Conservation (phyloP, 225 moss, liverwort and hornwort species). For the Antitrichia curtipendula region DNA sequence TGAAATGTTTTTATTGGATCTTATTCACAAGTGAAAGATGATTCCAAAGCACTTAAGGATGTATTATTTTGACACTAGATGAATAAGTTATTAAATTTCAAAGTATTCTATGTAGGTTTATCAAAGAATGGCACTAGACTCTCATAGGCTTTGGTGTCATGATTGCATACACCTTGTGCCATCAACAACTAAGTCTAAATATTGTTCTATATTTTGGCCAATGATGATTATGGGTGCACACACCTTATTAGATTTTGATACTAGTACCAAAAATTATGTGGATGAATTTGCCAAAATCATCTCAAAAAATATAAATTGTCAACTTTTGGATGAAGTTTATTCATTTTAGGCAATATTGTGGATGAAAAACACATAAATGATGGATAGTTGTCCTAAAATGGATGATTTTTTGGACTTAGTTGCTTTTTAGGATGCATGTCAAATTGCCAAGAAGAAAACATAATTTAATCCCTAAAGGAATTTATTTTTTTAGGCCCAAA, state of each 20-base stretch:
- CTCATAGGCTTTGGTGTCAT: rapidly evolving
- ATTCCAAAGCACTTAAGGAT: not conserved
- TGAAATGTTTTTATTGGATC: no score
- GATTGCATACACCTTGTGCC: not conserved
- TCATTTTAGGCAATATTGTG: not conserved
- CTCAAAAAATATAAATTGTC: rapidly evolving
- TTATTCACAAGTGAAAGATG: not conserved
- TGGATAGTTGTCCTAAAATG: not conserved
- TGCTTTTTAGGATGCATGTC: not conserved
- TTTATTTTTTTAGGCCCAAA: no score
- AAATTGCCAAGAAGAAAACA: not conserved
- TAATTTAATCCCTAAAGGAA: no score
- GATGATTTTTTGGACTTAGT: not conserved
- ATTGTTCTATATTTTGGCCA: not conserved
- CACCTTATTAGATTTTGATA: not conserved
- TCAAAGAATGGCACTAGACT: not conserved
- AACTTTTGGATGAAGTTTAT: not conserved
- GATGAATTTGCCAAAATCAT: not conserved
- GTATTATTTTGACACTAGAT: not conserved
- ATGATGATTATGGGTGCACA: not conserved
- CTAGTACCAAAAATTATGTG: rapidly evolving
- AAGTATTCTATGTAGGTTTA: not conserved
- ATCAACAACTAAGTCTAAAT: not conserved
- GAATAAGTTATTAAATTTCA: not conserved
- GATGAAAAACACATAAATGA: not conserved